A percentile compares a stretch with the other conserved stretches of the same genome.
Evolutionary conservation across 306 rosid species (phyloP).

Genomic region (Notholithocarpus densiflorus): DNA sequence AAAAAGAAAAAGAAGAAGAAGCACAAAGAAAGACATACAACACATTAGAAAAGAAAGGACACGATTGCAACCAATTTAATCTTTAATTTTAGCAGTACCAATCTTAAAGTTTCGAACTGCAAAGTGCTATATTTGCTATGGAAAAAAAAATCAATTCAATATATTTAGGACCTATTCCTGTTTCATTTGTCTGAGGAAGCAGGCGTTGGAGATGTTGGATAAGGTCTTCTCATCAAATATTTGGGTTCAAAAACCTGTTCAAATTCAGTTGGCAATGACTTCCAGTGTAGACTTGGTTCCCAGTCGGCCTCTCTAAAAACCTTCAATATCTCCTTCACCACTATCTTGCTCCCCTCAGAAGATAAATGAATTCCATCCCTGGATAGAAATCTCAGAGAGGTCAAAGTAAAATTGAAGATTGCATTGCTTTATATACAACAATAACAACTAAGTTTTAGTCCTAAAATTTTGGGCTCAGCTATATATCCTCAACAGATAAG

Average conservation of each 20-base stretch:
- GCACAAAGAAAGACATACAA: too few species aligned
- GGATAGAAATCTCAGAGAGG: background rate
- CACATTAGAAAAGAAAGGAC: too few species aligned
- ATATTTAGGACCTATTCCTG: background rate
- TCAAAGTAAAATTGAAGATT: background rate
- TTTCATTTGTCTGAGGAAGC: background rate
- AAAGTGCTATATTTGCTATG: background rate
- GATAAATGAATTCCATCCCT: slow-evolving; percentile 84
- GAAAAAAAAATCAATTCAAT: background rate
- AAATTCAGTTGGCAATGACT: slow-evolving; percentile 50
- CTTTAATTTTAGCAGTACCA: background rate
- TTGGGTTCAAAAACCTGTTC: slow-evolving; percentile 34
- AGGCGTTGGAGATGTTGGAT: background rate
- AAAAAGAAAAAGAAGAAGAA: too few species aligned
- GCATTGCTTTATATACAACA: background rate
- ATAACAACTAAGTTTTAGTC: too few species aligned
- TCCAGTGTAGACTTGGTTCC: slow-evolving; percentile 60
- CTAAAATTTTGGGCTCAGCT: too few species aligned
- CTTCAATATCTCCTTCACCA: slow-evolving; percentile 58
- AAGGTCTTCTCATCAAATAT: slow-evolving; percentile 29
- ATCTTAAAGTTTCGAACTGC: background rate
- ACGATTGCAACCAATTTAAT: too few species aligned
- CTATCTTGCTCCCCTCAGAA: slow-evolving; percentile 58
- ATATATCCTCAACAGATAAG: too few species aligned
- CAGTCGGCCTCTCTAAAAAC: slow-evolving; percentile 58